A percentile compares a stretch with the other conserved stretches of the same genome.
phyloP scores from a whole-genome alignment of 2,329 filamentous ascomycete genomes.

The Sphaerulina populicola region DNA sequence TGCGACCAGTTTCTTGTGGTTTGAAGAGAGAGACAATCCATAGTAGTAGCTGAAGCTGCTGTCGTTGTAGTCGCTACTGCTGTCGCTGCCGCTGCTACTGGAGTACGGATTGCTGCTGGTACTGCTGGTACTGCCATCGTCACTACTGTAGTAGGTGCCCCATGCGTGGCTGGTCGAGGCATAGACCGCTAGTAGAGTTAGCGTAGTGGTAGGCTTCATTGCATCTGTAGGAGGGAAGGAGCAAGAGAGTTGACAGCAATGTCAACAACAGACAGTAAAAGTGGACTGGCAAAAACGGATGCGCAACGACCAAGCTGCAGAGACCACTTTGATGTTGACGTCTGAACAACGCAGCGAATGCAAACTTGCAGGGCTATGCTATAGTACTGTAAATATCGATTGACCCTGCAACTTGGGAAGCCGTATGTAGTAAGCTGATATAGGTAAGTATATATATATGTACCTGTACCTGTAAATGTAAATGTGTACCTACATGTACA shows the following conservation, averaged over 20 bases:
- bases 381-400: background rate
- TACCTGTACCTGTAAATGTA: no score
- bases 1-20: constrained; percentile 36
- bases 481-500: background rate
- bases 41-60: constrained; percentile 9
- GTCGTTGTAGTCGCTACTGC: constrained; percentile 7
- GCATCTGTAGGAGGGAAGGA: background rate
- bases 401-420: background rate
- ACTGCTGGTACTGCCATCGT: constrained; percentile 9
- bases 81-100: constrained; percentile 5
- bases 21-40: constrained; percentile 12
- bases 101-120: constrained; percentile 9
- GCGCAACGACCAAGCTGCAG: background rate
- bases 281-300: background rate
- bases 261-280: background rate
- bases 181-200: constrained; percentile 5
- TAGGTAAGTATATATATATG: no score
- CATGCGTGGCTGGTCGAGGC: constrained; percentile 8
- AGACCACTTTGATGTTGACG: background rate
- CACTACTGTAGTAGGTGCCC: constrained; percentile 9
- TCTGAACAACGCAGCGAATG: background rate
- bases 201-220: constrained; percentile 4
- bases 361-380: background rate
- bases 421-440: background rate
- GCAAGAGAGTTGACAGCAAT: background rate